Base-by-base conservation (phyloP, 495 filamentous ascomycete species). In the Aspergillus incahuasiensis region DNA sequence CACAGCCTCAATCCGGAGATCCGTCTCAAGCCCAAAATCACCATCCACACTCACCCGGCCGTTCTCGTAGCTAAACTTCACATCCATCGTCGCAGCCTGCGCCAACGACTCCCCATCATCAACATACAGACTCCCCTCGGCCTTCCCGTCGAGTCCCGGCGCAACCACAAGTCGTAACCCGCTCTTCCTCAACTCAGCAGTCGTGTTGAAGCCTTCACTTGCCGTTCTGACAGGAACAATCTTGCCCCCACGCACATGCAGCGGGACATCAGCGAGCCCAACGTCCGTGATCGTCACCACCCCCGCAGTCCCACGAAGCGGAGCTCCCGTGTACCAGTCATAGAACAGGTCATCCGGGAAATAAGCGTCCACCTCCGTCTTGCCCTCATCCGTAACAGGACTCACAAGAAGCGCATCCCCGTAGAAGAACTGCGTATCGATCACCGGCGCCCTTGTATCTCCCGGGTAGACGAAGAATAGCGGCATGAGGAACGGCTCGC, bases 281-380 rank as follows among this genome's bases (percentile, higher is more conserved):
- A 88, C 69, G 58, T 83, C 64, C 18, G 58, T 61, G 34, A 89
- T 66, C 1, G 74, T 82, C 38, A 85, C 61, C 25, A 63, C 72
- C 7, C 63, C 63, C 6, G 84, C 86, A 1, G 63, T 61, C 12
- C 87, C 86, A 4, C 71, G 74, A 22, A 92, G 63, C 1, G 68
- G 63, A 50, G 74, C 66, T 48, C 80, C 75, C 1, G 86, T 89
- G 68, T 81, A 82, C 77, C 79, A 90, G 71, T 91, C 87, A 69
- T 92, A 94, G 74, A 89, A 91, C 53, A 82, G 60, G 63, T 87
- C 88, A 42, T 86, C 62, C 35, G 89, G 87, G 38, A 94, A 78
- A 69, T 92, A 92, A 38, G 88, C 81, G n/a, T 80, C 74, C 1
- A 89, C 86, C 22, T 74, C 77, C 0, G 85, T 91, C 21, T 73